Conservation (phyloP, 108 stramenopile species). For the Pelagomonas calceolata region DNA sequence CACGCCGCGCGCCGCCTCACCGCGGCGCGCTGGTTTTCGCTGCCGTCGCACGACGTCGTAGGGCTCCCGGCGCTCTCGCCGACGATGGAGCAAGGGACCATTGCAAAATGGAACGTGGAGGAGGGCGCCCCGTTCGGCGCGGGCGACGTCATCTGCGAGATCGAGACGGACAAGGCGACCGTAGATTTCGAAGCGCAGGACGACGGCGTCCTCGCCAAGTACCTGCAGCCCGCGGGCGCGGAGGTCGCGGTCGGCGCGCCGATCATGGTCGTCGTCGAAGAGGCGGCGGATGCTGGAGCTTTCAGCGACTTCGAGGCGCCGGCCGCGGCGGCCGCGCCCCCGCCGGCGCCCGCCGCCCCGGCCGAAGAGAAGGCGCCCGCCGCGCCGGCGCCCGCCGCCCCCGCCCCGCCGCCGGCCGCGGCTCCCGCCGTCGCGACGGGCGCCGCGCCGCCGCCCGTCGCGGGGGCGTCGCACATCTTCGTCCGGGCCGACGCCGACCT, state of each 20-base stretch:
- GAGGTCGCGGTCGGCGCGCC: slow-evolving; percentile 75
- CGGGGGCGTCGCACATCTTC: not conserved
- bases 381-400: slow-evolving; percentile 4
- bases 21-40: no score
- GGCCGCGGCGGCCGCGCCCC: slow-evolving; percentile 23
- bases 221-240: slow-evolving; percentile 53
- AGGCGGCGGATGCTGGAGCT: slow-evolving; percentile 61
- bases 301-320: slow-evolving; percentile 66
- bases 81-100: slow-evolving; percentile 77
- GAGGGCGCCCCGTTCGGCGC: slow-evolving; percentile 73
- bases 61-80: slow-evolving; percentile 91
- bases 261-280: slow-evolving; percentile 80
- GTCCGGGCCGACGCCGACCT: not conserved
- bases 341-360: slow-evolving; percentile 21
- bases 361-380: slow-evolving; percentile 26
- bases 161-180: slow-evolving; percentile 96
- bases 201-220: slow-evolving; percentile 71
- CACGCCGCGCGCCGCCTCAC: no score
- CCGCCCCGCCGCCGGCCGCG: not conserved
- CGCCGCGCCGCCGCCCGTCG: not conserved
- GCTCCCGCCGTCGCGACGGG: not conserved
- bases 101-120: slow-evolving; percentile 73
- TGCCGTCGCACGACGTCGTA: slow-evolving; percentile 56
- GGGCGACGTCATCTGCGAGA: slow-evolving; percentile 82
- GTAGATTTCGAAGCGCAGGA: slow-evolving; percentile 92